Percentiles rank a stretch among this genome's conserved stretches.
These are phyloP conservation scores for Gloeopeniophorella convolvens DNA, from an alignment of 768 basidiomycete genomes.

Conservation along the genomic window DNA sequence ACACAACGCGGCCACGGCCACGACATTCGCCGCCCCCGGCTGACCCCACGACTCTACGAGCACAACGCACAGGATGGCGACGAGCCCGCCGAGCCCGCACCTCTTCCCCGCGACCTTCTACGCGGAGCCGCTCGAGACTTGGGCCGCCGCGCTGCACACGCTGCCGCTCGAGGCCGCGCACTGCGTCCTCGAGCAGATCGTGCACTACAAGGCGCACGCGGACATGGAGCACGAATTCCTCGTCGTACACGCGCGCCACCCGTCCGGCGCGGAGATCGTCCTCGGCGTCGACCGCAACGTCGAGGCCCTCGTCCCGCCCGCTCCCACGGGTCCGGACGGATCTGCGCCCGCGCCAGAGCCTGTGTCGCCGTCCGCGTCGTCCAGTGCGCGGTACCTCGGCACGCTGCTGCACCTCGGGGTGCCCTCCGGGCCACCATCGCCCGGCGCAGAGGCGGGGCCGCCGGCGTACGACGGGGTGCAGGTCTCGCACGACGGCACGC, in stretches of 20 bases:
- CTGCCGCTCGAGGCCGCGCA: neutral
- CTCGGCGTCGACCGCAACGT: constrained; percentile 22
- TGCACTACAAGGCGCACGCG: constrained; percentile 16
- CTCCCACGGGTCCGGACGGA: neutral
- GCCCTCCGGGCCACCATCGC: neutral
- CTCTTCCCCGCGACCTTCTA: constrained; percentile 12
- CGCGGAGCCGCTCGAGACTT: constrained; percentile 8
- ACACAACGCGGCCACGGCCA: no score
- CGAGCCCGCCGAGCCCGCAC: neutral
- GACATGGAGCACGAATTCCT: constrained; percentile 22
- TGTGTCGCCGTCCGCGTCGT: constrained; percentile 1
- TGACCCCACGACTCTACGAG: no score
- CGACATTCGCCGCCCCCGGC: no score
- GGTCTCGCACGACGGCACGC: constrained; percentile 17
- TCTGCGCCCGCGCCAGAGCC: neutral
- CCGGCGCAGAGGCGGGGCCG: neutral
- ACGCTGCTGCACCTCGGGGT: constrained; percentile 4
- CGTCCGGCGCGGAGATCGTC: constrained; percentile 14
- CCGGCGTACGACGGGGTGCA: constrained; percentile 18
- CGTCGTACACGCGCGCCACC: constrained; percentile 8
- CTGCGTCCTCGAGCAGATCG: constrained; percentile 15
- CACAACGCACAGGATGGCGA: no score
- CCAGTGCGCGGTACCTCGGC: constrained; percentile 6
- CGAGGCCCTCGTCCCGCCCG: neutral
- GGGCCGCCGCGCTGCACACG: constrained; percentile 12